Conservation (phyloP, 2,329 filamentous ascomycete species). For the Fusarium sp. region DNA sequence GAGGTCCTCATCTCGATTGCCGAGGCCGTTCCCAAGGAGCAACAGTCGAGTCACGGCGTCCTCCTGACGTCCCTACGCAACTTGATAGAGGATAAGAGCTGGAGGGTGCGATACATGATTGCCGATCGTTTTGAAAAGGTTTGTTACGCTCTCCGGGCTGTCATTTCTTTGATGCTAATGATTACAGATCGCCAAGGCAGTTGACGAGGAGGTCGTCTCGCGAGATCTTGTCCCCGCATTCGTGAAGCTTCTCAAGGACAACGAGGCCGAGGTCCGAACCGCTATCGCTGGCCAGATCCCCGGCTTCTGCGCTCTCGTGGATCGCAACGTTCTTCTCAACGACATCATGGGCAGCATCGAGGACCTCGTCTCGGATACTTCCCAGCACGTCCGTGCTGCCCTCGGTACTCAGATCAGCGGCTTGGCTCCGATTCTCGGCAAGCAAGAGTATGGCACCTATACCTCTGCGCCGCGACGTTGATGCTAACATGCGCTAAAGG, state of each 20-base stretch:
- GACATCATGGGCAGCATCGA: conserved; percentile 98
- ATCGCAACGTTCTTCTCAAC: conserved; percentile 87
- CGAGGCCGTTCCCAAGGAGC: conserved; percentile 97
- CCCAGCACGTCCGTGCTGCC: conserved; percentile 95
- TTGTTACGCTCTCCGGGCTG: conserved; percentile 47
- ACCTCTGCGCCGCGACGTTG: background rate
- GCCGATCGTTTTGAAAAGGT: conserved; percentile 97
- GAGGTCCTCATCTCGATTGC: conserved; percentile 97
- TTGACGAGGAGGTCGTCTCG: conserved; percentile 95
- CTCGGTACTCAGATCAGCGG: conserved; percentile 97
- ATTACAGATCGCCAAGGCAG: conserved; percentile 91
- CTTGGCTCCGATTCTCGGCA: conserved; percentile 94
- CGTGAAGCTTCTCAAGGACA: conserved; percentile 97
- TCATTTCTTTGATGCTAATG: conserved; percentile 2
- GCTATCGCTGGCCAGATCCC: conserved; percentile 98
- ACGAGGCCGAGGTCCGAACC: conserved; percentile 95
- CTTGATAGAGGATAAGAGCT: conserved; percentile 99
- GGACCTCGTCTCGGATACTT: conserved; percentile 94
- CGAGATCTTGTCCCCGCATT: conserved; percentile 96
- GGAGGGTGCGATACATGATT: conserved; percentile 99
- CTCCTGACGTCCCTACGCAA: conserved; percentile 89
- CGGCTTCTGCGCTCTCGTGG: conserved; percentile 92
- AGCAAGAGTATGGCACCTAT: conserved; percentile 82
- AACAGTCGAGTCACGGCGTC: conserved; percentile 95
- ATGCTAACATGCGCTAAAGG: conserved; percentile 57